phyloP scores from a whole-genome alignment of 2,329 filamentous ascomycete species.

The Penicillium sp. region DNA sequence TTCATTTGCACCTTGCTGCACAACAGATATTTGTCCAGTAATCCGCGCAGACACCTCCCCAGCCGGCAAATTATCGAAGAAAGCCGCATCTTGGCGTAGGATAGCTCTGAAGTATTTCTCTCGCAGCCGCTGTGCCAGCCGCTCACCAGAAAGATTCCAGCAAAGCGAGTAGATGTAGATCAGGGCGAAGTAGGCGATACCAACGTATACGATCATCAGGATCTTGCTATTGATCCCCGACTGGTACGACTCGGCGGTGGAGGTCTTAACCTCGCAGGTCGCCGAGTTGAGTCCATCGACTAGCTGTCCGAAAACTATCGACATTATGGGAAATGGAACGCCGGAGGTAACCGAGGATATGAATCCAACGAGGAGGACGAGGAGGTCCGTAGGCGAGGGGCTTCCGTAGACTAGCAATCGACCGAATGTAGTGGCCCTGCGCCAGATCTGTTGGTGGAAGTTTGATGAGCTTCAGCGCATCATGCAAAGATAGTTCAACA shows the following conservation, averaged over 20 bases:
- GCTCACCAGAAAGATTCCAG: conserved; percentile 75
- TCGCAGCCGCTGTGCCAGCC: conserved; percentile 67
- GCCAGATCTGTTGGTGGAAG: no score
- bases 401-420: no score
- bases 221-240: conserved; percentile 6
- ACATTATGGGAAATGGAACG: conserved; percentile 33
- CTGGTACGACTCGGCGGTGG: conserved; percentile 1
- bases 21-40: conserved; percentile 77
- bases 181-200: conserved; percentile 67
- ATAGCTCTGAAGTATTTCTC: conserved; percentile 73
- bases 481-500: no score
- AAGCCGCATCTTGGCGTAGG: conserved; percentile 76
- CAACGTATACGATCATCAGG: conserved; percentile 60
- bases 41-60: conserved; percentile 84
- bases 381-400: no score
- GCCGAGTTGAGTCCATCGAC: conserved; percentile 31
- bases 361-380: conserved; percentile 13
- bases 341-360: conserved; percentile 30
- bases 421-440: no score
- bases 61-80: conserved; percentile 79
- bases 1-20: conserved; percentile 82
- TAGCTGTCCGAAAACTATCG: conserved; percentile 32
- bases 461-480: no score
- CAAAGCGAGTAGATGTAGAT: conserved; percentile 74
- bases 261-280: conserved; percentile 14